phyloP scores from a whole-genome alignment of 768 basidiomycete species.

The Mycena indigotica region DNA sequence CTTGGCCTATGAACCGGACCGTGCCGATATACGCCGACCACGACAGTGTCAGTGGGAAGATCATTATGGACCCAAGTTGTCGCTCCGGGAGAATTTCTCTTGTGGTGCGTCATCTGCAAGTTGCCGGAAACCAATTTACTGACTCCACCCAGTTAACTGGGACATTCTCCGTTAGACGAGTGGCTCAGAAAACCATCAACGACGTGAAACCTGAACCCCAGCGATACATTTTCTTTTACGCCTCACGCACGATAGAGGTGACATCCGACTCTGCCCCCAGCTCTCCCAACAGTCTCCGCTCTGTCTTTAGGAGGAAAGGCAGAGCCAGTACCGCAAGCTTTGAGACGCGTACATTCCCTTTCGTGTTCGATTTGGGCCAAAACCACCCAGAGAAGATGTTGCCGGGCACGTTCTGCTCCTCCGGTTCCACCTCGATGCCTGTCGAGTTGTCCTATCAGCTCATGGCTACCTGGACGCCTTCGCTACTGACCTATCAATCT shows the following conservation, averaged over 20 bases:
- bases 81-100: slow-evolving; percentile 38
- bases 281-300: slow-evolving; percentile 27
- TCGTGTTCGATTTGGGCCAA: slow-evolving; percentile 41
- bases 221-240: slow-evolving; percentile 34
- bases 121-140: not conserved
- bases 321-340: slow-evolving; percentile 23
- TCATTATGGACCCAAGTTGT: slow-evolving; percentile 39
- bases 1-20: slow-evolving; percentile 6
- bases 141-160: slow-evolving; percentile 3
- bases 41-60: slow-evolving; percentile 42
- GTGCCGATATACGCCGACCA: slow-evolving; percentile 41
- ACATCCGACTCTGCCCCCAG: not conserved
- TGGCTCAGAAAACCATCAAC: slow-evolving; percentile 20
- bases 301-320: slow-evolving; percentile 27
- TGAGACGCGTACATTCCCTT: slow-evolving; percentile 23
- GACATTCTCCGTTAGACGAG: slow-evolving; percentile 1
- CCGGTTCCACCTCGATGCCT: slow-evolving; percentile 1
- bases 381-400: slow-evolving; percentile 43
- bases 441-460: slow-evolving; percentile 40
- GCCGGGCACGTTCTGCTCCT: slow-evolving; percentile 26
- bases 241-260: slow-evolving; percentile 29
- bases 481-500: slow-evolving; percentile 31
- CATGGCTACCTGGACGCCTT: slow-evolving; percentile 43
- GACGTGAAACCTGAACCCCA: slow-evolving; percentile 1
- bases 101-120: slow-evolving; percentile 20